phyloP scores from a whole-genome alignment of 352 stramenopile species.

The Plasmopara halstedii region DNA sequence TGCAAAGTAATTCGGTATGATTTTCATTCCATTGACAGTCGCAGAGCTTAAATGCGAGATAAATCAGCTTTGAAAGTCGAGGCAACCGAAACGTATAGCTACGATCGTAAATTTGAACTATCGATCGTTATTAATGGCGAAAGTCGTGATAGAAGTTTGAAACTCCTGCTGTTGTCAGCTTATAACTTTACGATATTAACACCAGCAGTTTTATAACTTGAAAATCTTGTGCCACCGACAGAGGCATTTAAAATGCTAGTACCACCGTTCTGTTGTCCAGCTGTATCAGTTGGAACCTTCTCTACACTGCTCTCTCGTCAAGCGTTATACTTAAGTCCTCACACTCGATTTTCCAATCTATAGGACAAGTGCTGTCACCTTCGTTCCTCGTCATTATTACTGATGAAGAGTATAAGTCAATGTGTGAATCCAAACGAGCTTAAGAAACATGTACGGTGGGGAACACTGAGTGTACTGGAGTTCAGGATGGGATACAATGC shows the following conservation, averaged over 20 bases:
- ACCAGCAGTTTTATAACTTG: too few species aligned
- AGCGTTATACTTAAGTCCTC: slow-evolving; percentile 3
- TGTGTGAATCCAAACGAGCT: not conserved
- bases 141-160: too few species aligned
- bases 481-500: slow-evolving; percentile 47
- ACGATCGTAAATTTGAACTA: too few species aligned
- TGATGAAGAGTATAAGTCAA: slow-evolving; percentile 3
- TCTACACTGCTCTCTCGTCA: slow-evolving; percentile 2
- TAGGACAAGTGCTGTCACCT: not conserved
- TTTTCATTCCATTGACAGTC: too few species aligned
- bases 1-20: too few species aligned
- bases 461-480: slow-evolving; percentile 34
- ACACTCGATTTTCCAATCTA: slow-evolving; percentile 4
- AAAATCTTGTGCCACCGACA: too few species aligned
- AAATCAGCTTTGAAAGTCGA: too few species aligned
- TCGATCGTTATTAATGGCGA: too few species aligned
- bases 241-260: not conserved
- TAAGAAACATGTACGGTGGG: slow-evolving; percentile 39
- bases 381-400: not conserved
- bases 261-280: not conserved
- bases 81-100: too few species aligned
- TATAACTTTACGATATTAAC: too few species aligned
- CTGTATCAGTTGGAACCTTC: not conserved
- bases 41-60: too few species aligned
- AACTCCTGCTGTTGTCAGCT: too few species aligned